Evolutionary conservation across 148 eudicot genomes (phyloP).

Genomic region (Rhododendron molle): DNA sequence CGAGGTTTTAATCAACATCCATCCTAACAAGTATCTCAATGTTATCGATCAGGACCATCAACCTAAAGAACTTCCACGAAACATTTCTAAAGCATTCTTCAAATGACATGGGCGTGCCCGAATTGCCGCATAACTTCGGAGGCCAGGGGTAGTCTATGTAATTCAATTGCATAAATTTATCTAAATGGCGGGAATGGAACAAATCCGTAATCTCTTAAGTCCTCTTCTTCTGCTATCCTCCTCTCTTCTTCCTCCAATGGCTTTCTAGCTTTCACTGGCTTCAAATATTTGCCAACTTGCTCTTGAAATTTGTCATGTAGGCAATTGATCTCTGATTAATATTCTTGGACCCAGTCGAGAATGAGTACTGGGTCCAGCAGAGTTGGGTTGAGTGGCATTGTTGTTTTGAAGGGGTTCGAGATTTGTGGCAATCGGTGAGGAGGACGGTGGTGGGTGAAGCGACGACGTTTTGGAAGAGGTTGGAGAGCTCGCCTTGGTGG

Average conservation of each 20-base stretch:
- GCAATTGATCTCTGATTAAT: no score
- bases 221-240: slow-evolving; percentile 61
- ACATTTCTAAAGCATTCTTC: no score
- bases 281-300: slow-evolving; percentile 69
- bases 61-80: no score
- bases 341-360: slow-evolving; percentile 38
- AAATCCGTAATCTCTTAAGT: neutral
- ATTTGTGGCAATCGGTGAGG: slow-evolving; percentile 69
- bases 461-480: slow-evolving; percentile 67
- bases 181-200: no score
- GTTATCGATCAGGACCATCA: no score
- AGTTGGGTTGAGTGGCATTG: no score
- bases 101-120: no score
- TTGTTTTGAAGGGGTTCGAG: slow-evolving; percentile 23
- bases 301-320: slow-evolving; percentile 66
- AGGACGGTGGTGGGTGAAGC: slow-evolving; percentile 75
- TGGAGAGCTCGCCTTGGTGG: slow-evolving; percentile 50
- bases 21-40: no score
- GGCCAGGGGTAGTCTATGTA: no score
- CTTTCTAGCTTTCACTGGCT: slow-evolving; percentile 52
- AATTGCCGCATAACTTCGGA: no score
- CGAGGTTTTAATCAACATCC: no score
- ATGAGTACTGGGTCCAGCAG: neutral
- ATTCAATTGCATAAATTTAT: no score
- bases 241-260: slow-evolving; percentile 52